Conservation (phyloP, 208 protist species). For the Naegleria gruberi region DNA sequence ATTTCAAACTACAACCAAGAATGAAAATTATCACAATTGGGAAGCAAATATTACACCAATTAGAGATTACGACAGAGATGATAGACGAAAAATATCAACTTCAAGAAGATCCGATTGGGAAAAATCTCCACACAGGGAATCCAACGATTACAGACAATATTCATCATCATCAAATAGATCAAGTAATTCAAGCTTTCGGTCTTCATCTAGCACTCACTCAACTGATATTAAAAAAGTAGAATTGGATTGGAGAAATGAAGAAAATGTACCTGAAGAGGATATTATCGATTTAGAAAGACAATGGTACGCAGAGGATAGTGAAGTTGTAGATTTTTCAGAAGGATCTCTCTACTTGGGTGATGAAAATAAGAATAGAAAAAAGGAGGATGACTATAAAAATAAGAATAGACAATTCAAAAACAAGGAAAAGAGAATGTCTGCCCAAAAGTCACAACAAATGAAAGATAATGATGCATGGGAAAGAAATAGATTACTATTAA, state of each 20-base stretch:
- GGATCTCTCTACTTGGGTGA: background rate
- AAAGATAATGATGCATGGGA: slow-evolving; percentile 25
- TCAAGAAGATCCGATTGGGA: background rate
- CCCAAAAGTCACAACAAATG: background rate
- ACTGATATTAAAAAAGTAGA: background rate
- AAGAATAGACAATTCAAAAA: background rate
- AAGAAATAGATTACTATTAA: background rate
- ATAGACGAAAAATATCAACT: background rate
- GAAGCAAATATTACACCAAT: background rate
- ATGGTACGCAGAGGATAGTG: background rate
- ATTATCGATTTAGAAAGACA: background rate
- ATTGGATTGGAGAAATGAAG: background rate
- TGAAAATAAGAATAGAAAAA: background rate
- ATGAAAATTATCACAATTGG: background rate
- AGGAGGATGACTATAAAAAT: background rate
- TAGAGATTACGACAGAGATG: background rate
- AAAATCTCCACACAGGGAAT: background rate
- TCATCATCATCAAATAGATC: background rate
- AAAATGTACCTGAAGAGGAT: background rate
- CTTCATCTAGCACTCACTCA: background rate
- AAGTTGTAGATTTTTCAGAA: background rate
- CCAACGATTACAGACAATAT: background rate
- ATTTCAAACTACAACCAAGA: background rate
- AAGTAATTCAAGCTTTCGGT: background rate
- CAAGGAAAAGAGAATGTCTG: background rate